Base-by-base conservation (phyloP, 148 eudicot genomes). In the Vaccinium corymbosum region DNA sequence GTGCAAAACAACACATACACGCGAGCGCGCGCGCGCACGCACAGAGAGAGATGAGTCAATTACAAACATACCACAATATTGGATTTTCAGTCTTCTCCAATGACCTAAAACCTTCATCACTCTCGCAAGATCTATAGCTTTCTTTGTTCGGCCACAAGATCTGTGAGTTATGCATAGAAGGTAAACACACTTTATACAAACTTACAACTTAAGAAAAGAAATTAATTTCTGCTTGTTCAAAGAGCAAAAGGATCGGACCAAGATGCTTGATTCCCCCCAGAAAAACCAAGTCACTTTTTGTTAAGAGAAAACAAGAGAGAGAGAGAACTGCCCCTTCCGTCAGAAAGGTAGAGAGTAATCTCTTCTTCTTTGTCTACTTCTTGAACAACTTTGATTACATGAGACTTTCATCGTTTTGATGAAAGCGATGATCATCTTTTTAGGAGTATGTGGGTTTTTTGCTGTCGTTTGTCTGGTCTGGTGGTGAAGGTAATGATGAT, bases 251-350 rank as follows among this genome's bases (percentile, higher is more conserved):
- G 25, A 59, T 81, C 84, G 84, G 84, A 82, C 84, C 84, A 82
- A 20, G 70, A 71, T 70, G 84, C 84, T 82, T 82, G 61, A 82
- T 82, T 82, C 84, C 84, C 83, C 84, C 46, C 6, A 42, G 5
- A 29, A 81, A 66, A 68, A 48, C 83, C 53, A 48, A 56, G 50
- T 79, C 4, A 15, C 46, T 3, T 8, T 55, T 22, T 20, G 1
- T 11, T 50, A 52, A 53, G 12, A 50, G 13, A 20, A 0, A 25
- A 27, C 25, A 2, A 72, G 50, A 71, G 32, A 32, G 32, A 32
- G 13, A 27, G 73, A 68, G 15, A 4, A 42, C 46, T 42, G 4
- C 42, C 71, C 4, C 53, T n/a, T 49, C 10, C 12, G 6, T 48
- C 56, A 48, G 29, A 75, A 48, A 75, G 77, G 77, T 9, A 9